Evolutionary conservation across 495 filamentous ascomycete genomes (phyloP), one percentile per base, ranked within the genome.

Genomic region (Oleoguttula mirabilis): DNA sequence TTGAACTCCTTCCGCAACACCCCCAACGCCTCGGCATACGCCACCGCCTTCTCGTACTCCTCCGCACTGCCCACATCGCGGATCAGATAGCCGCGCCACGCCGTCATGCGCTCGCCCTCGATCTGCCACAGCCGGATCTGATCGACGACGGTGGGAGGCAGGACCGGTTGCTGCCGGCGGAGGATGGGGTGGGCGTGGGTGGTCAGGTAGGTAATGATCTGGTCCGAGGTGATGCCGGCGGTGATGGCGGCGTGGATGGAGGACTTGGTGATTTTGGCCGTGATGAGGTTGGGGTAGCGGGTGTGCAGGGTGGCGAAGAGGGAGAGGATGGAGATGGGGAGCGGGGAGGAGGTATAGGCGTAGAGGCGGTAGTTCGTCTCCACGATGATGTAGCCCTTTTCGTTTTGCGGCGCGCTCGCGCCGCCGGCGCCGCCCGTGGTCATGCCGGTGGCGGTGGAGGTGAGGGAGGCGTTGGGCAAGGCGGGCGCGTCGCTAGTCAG

Each of bases 301-400:
- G 81, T 80, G 43, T 76, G 77, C 34, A 98, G 77, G 14, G 78
- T 76, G 21, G 77, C 72, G 65, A 98, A 98, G 45, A 98, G 79
- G 23, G 78, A 75, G n/a, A 98, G 76, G 36, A 98, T 82, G 39
- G 85, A 83, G 50, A 95, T 96, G 59, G 93, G 87, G 0, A 98
- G 72, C 0, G 84, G 83, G 0, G 86, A 94, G 19, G 76, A 77
- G 4, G 92, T 95, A 65, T 96, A 98, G 22, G 90, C 90, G 64
- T 98, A 98, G 50, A 98, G 63, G 21, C 90, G 83, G 65, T 95
- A 95, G 65, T 98, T 98, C n/a, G 90, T 98, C 69, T 98, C 90
- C 51, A 96, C 71, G 51, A 98, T 82, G 55, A 98, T 84, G 67
- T 87, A 88, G 25, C 88, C 88, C 41, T 78, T 76, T 58, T 24